Evolutionary conservation across 768 basidiomycete genomes (phyloP).

Genomic region (Boletus vermiculosoides): DNA sequence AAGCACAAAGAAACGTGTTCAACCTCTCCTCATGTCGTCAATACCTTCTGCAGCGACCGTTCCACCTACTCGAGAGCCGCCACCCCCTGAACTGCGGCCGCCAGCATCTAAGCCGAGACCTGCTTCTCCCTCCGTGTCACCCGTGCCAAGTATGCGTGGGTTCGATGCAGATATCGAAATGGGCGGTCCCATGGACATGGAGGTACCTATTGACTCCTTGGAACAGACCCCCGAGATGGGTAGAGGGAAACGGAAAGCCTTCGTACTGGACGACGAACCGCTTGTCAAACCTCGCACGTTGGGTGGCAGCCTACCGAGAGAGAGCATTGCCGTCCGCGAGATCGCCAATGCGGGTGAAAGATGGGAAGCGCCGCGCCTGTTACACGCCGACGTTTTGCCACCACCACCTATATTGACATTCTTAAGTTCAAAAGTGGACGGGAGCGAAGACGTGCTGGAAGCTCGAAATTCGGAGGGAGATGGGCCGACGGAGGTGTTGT

Average conservation of each 20-base stretch:
- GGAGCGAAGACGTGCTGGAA: slow-evolving; percentile 69
- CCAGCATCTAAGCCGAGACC: slow-evolving; percentile 27
- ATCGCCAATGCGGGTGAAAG: slow-evolving; percentile 35
- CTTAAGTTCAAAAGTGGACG: slow-evolving; percentile 59
- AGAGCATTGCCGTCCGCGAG: slow-evolving; percentile 51
- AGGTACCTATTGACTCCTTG: slow-evolving; percentile 53
- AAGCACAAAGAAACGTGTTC: slow-evolving; percentile 65
- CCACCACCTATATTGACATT: slow-evolving; percentile 61
- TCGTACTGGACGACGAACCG: slow-evolving; percentile 40
- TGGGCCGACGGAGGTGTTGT: slow-evolving; percentile 65
- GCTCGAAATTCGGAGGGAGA: slow-evolving; percentile 71
- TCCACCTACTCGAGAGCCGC: slow-evolving; percentile 13
- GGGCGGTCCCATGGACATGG: slow-evolving; percentile 50
- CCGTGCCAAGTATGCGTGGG: slow-evolving; percentile 48
- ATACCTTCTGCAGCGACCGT: slow-evolving; percentile 37
- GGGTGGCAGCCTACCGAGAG: slow-evolving; percentile 63
- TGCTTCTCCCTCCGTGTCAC: slow-evolving; percentile 40
- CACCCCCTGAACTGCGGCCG: slow-evolving; percentile 14
- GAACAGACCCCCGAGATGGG: slow-evolving; percentile 42
- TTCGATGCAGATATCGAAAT: slow-evolving; percentile 44
- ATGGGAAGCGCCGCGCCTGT: slow-evolving; percentile 20
- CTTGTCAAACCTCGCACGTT: slow-evolving; percentile 52
- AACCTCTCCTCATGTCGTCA: slow-evolving; percentile 40
- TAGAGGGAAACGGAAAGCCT: slow-evolving; percentile 55
- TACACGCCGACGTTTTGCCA: slow-evolving; percentile 32